These are phyloP conservation scores for Entomortierella chlamydospora DNA, from an alignment of 192 early-diverging fungal species.

Conservation along the genomic window DNA sequence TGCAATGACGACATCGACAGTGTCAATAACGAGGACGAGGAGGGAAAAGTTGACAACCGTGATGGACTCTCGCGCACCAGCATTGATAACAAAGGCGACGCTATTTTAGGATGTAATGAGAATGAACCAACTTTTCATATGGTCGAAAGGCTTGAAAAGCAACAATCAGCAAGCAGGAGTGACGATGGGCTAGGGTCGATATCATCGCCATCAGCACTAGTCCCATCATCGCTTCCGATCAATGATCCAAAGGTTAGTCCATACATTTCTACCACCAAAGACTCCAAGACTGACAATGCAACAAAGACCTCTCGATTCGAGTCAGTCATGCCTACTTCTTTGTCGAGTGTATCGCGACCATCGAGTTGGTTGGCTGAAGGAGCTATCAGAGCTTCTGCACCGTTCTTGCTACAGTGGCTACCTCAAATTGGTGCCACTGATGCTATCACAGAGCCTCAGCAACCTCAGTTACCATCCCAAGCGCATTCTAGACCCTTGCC, in stretches of 20 bases:
- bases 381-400: not conserved
- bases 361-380: not conserved
- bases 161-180: no score
- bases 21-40: not conserved
- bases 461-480: not conserved
- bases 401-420: conserved; percentile 2
- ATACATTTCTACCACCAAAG: no score
- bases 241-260: no score
- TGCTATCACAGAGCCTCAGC: not conserved
- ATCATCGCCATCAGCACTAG: no score
- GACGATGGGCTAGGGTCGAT: no score
- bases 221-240: no score
- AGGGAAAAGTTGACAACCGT: no score
- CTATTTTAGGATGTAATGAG: not conserved
- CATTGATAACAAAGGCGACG: not conserved
- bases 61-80: not conserved
- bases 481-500: not conserved
- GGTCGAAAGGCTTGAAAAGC: no score
- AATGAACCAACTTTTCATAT: not conserved
- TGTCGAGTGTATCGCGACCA: not conserved
- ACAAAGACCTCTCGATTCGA: no score
- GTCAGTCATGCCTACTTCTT: no score
- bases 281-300: no score
- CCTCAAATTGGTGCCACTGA: not conserved
- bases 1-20: not conserved